Evolutionary conservation across 306 rosid genomes (phyloP), one percentile per base, ranked within the genome.

Genomic region (Malus sylvestris): DNA sequence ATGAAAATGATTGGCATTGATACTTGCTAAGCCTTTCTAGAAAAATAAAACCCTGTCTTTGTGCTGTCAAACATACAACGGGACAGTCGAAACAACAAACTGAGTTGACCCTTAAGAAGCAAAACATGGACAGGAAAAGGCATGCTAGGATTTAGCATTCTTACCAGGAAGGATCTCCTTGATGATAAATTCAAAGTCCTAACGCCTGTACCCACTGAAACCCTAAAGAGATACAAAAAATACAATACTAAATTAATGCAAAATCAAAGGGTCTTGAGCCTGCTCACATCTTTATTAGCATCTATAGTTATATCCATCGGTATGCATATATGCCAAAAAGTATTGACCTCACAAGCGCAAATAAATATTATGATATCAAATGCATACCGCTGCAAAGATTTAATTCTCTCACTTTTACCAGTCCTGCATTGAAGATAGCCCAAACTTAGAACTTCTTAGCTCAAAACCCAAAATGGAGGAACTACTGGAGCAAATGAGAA

Each of bases 151-250:
- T 55, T 74, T 62, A 35, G 22, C 32, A 62, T 73, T 64, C 85
- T 70, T 86, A 93, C 98, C 92, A 75, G 78, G 64, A 82, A 16
- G 55, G 98, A 84, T 81, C 83, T 93, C 80, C 88, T 86, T 53
- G 85, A 72, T 42, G 87, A 69, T 74, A 81, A 73, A 45, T 77
- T 83, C 51, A 57, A 75, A 74, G 68, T 63, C 80, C 77, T 86
- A 51, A 77, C 27, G 68, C 86, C 77, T 73, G 86, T 70, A 87
- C 88, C 85, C 25, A 80, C 79, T 55, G 84, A 76, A 82, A 78
- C 76, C 87, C 97, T 93, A 67, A 22, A 80, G 67, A 75, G 60
- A 68, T 72, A 75, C 72, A 79, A 6, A 52, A 8, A 79, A 29
- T 79, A 51, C 42, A 49, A 69, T 25, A 27, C 2, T 59, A 53